Base-by-base conservation (phyloP, 2,329 filamentous ascomycete species). In the Orbilia brochopaga region DNA sequence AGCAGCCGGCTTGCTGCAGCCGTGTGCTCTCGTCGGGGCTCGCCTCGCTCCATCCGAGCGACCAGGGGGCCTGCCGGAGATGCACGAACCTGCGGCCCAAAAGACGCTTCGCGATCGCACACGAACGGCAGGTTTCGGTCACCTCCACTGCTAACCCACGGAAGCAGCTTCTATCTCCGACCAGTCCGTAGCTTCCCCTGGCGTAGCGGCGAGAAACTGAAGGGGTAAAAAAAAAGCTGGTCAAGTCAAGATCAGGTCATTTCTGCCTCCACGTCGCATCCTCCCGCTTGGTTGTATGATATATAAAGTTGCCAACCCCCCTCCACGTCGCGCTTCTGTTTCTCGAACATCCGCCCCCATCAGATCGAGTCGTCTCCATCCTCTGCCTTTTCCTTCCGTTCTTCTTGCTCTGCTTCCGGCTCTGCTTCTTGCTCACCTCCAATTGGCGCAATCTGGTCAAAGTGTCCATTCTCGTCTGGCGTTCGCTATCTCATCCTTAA, bases 21-120 rank as follows among this genome's bases (percentile, higher is more conserved):
- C 23, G 21, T 32, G 27, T 8, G 27, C 27, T 24, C n/a, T 37
- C 24, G 27, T 70, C 66, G 66, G 66, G 51, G 59, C 44, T 70
- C 66, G 66, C 66, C 66, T 70, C 58, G 60, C 42, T 11, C 17
- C 17, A 32, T 64, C 60, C 60, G 60, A 56, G 40, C 24, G 52
- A 51, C 51, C 40, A 50, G 59, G 50, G 60, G 46, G 40, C 11
- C 37, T 51, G 42, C 66, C 66, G 66, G 61, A 60, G 66, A 64
- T 23, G 48, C 59, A 62, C 59, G 59, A 51, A 62, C 50, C 53
- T 59, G 55, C 19, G 58, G 54, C 17, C 15, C n/a, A 13, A 51
- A 51, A 51, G 10, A 10, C n/a, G 13, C 37, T 42, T 42, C 37
- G 11, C 37, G 37, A 32, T 32, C 37, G 37, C 11, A 42, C n/a